Evolutionary conservation across 441 rosid species (phyloP), one percentile per base, ranked within the genome.

Genomic region (Kokia cookei): DNA sequence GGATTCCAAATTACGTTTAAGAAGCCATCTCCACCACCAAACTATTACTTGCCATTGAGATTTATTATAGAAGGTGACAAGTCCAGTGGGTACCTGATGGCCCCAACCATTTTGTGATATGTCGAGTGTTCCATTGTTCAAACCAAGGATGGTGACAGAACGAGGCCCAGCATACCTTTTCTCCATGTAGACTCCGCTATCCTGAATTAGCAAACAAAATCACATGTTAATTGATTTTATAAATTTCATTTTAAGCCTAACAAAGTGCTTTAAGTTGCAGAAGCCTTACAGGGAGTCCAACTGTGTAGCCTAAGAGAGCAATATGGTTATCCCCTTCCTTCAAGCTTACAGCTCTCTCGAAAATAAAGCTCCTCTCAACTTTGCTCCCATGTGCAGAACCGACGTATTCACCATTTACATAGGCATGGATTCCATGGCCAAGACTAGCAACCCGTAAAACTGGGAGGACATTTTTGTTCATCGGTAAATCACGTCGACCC

Each of bases 101-200:
- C 81, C 90, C 93, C 93, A 91, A 1, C 85, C 89, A 63, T 83
- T 84, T 13, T 54, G 3, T 32, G 89, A 63, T 27, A 91, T 37
- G 76, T 91, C 96, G 58, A 91, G 85, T 8, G 91, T 89, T 73
- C 96, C 92, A 0, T 92, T 87, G 88, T 88, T 88, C 82, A 91
- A 77, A 26, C 96, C 96, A 1, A 89, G 85, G 57, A 89, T 76
- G 27, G 85, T 75, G 3, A 91, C 78, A 0, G 83, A 80, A 27
- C 84, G 87, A 66, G 92, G 96, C 26, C 93, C 96, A 0, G 93
- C 93, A 17, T 0, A 91, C 8, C 91, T 79, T 37, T 80, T 87
- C 84, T 91, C 96, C 92, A 91, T 83, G 69, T 91, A 89, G 61
- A 90, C 88, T 72, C 93, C 93, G 17, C 92, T 88, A 72, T 91